Evolutionary conservation across 805 yeast genomes (phyloP), one percentile per base, ranked within the genome.

Genomic region (Nakazawaea sp.): DNA sequence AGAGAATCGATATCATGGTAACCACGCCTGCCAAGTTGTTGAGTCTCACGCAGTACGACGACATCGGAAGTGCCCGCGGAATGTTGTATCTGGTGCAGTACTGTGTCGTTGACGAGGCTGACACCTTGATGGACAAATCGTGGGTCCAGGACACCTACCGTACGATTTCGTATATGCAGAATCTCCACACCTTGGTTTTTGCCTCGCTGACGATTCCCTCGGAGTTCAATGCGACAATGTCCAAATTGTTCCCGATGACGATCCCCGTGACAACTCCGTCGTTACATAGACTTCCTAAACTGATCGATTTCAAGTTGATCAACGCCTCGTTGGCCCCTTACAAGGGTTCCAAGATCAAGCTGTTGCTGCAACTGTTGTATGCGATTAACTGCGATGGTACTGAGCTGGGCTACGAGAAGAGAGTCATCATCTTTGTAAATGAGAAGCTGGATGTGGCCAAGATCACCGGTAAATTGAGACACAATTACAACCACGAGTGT

Each of bases 201-300:
- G 85, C 90, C 42, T 81, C 95, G 1, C 97, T 97, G 0, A 90
- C 98, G 0, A 80, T 92, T 24, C 95, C 97, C 1, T 70, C 73
- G 21, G 78, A 75, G 41, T 86, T 88, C 52, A 79, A 80, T 40
- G 70, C 71, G 38, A 71, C 81, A 1, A 59, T 89, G 38, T 56
- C 65, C 4, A 63, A 62, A 29, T 49, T 78, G 21, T 88, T 79
- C 56, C 94, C 94, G 0, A 64, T 69, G n/a, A 66, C 77, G 12
- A 64, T 68, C 15, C 68, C 82, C 2, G 75, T 88, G 12, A 75
- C 83, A 2, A 78, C 96, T 1, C 94, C 96, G 7, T 70, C 79
- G 23, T 64, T 92, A 33, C 98, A 90, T 58, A 78, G 81, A 50
- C 61, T 92, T n/a, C 95, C 96, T 1, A 70, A 75, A 32, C 72